phyloP scores from a whole-genome alignment of 192 early-diverging fungal species.

The Coemansia sp. region DNA sequence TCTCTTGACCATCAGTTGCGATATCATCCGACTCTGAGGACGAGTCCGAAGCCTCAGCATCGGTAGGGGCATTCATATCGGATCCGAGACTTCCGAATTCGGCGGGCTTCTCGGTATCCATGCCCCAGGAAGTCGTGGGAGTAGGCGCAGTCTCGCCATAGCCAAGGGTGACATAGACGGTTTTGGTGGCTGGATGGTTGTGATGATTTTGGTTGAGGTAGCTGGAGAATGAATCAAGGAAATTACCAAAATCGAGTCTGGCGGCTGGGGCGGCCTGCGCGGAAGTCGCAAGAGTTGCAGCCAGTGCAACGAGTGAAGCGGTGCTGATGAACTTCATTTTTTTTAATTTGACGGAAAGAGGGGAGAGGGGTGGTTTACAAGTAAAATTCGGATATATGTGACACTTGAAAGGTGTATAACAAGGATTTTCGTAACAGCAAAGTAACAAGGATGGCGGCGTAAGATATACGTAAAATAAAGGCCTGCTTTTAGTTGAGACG shows the following conservation, averaged over 20 bases:
- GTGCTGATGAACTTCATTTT: slow-evolving; percentile 40
- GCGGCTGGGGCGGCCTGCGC: slow-evolving; percentile 27
- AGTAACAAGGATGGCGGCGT: background rate
- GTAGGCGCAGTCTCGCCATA: slow-evolving; percentile 7
- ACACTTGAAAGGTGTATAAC: background rate
- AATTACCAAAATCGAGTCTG: background rate
- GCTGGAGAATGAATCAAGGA: background rate
- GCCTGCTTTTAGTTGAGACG: background rate
- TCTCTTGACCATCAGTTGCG: background rate
- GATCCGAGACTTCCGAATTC: background rate
- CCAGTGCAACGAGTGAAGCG: slow-evolving; percentile 36
- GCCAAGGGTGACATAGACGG: slow-evolving; percentile 17
- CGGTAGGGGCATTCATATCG: background rate
- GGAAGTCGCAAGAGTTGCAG: slow-evolving; percentile 16
- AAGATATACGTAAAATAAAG: background rate
- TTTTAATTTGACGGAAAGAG: background rate
- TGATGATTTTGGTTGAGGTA: slow-evolving; percentile 9
- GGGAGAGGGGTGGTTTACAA: background rate
- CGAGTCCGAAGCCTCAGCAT: background rate
- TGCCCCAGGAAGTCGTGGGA: background rate
- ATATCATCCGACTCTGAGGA: background rate
- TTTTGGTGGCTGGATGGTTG: slow-evolving; percentile 11
- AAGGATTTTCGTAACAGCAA: background rate
- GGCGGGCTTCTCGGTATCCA: slow-evolving; percentile 1
- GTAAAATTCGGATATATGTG: background rate